These are phyloP conservation scores for Chaetoscypha palmicola DNA, from an alignment of 2,329 filamentous ascomycete species.

Conservation along the genomic window DNA sequence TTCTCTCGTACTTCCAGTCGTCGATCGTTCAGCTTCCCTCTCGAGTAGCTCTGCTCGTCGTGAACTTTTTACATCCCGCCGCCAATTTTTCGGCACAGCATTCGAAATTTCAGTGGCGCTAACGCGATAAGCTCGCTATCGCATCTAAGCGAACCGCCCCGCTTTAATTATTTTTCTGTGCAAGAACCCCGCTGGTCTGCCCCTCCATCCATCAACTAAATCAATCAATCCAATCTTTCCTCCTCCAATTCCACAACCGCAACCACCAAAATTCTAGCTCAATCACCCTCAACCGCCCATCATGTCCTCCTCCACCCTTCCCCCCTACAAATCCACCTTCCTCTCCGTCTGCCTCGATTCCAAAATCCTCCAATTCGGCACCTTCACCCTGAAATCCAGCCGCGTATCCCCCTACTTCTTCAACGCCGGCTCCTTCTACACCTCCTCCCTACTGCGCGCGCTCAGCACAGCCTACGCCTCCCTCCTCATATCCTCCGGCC, in stretches of 20 bases:
- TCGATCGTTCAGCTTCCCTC: too few species aligned
- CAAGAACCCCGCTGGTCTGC: background rate
- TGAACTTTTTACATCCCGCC: too few species aligned
- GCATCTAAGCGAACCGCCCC: too few species aligned
- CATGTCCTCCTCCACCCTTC: conserved; percentile 33
- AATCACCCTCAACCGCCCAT: conserved; percentile 1
- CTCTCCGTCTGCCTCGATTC: conserved; percentile 61
- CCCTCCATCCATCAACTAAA: background rate
- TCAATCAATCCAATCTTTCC: too few species aligned
- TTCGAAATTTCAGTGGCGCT: too few species aligned
- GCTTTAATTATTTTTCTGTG: background rate
- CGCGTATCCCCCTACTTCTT: conserved; percentile 94
- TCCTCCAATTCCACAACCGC: too few species aligned
- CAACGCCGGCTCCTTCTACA: conserved; percentile 89
- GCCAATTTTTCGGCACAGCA: too few species aligned
- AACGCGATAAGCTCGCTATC: too few species aligned
- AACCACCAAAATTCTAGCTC: too few species aligned
- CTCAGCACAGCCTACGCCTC: conserved; percentile 77
- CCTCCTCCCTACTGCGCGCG: conserved; percentile 66
- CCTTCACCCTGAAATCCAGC: conserved; percentile 86
- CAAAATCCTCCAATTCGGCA: conserved; percentile 71
- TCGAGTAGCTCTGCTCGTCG: too few species aligned
- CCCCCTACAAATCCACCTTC: conserved; percentile 65
- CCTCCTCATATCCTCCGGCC: conserved; percentile 40
- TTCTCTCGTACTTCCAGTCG: too few species aligned